Base-by-base conservation (phyloP, 306 rosid genomes). In the Gastrolobium bilobum region DNA sequence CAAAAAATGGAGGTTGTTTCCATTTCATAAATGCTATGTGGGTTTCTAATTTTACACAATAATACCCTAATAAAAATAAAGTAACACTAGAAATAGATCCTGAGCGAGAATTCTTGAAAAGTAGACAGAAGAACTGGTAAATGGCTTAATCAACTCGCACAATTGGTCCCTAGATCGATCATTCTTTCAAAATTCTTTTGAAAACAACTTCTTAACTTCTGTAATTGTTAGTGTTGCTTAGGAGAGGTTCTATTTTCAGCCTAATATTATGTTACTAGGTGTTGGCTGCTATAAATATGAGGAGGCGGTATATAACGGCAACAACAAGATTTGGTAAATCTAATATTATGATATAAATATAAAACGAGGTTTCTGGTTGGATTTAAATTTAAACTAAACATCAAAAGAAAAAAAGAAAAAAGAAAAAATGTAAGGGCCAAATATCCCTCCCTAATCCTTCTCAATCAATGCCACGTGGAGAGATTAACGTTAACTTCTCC, bases 381-480 rank as follows among this genome's bases (percentile, higher is more conserved):
- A 35, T 56, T 74, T 48, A 56, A 81, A 76, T 76, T 64, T 73
- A 48, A 73, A 77, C 58, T 73, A 48, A 73, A 77, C 58, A 62
- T 33, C 47, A 56, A 63, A 57, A 6, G 6, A 20, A n/a, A 40
- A 15, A 0, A 11, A 8, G 43, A 52, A 57, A 40, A 47, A 33
- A 40, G 9, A 2, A 57, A 44, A 85, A 79, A 83, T 8, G 31
- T 5, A 75, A 39, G 80, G 73, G 73, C 53, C 30, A 48, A 75
- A 66, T 77, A 68, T 31, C 15, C 76, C 71, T 40, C 48, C 78
- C 78, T 54, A 70, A 51, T 13, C 37, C 63, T 13, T 58, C 77
- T 73, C 68, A 38, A 30, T 35, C 1, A 34, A 37, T 62, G 78
- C 85, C 90, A 89, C 71, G 78, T 87, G 93, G 87, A 79, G 74